Conservation (phyloP, 306 rosid species). For the Alnus rubra region DNA sequence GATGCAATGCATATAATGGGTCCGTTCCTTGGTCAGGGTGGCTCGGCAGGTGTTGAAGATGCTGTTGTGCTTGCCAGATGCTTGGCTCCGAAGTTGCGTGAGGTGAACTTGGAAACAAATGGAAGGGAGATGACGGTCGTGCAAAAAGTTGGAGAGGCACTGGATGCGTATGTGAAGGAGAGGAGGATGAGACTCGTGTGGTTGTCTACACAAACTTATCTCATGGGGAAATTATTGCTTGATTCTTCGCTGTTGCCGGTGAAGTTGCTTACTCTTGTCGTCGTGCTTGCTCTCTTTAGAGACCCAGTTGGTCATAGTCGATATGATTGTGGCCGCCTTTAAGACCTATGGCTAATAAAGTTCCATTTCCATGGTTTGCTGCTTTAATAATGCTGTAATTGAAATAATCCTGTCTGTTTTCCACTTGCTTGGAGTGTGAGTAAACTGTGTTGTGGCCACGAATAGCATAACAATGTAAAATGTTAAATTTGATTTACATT, state of each 20-base stretch:
- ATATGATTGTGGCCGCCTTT: constrained; percentile 31
- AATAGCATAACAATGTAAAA: too few species aligned
- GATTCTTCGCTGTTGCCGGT: constrained; percentile 20
- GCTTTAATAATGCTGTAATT: too few species aligned
- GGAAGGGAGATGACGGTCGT: background rate
- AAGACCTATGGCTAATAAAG: background rate
- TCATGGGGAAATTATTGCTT: constrained; percentile 39
- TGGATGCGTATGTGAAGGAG: constrained; percentile 46
- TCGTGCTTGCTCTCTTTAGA: constrained; percentile 16
- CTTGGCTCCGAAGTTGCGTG: constrained; percentile 32
- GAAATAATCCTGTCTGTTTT: too few species aligned
- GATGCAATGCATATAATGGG: constrained; percentile 69
- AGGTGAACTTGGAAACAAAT: background rate
- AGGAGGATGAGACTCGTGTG: constrained; percentile 52
- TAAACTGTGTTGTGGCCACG: too few species aligned
- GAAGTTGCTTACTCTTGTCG: constrained; percentile 7
- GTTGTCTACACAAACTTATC: constrained; percentile 43
- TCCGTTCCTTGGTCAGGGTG: constrained; percentile 68
- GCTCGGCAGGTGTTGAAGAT: constrained; percentile 58
- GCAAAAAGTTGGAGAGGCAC: constrained; percentile 33
- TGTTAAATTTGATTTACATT: too few species aligned
- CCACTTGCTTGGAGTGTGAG: too few species aligned
- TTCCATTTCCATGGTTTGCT: background rate
- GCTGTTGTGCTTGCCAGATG: constrained; percentile 53
- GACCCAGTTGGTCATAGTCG: constrained; percentile 12